phyloP scores from a whole-genome alignment of 139 green algal genomes.

The Deuterostichococcus epilithicus region DNA sequence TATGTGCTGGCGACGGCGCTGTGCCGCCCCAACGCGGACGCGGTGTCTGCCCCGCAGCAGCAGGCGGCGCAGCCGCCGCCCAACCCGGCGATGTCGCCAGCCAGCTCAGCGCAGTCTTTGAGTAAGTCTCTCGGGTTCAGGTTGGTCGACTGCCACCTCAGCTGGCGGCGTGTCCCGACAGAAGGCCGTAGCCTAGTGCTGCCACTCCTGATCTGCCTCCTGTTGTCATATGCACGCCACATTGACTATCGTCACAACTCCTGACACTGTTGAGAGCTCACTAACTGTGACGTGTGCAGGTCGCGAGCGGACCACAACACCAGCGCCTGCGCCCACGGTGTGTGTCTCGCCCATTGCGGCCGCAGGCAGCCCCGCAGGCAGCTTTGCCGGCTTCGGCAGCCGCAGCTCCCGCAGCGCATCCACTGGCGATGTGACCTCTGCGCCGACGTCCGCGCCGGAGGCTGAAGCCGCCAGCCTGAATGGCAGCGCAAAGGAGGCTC shows the following conservation, averaged over 20 bases:
- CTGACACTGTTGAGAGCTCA: too few relatives aligned
- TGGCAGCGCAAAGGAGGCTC: not conserved
- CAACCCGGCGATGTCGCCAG: not conserved
- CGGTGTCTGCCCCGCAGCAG: too few relatives aligned
- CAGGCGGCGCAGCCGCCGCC: not conserved
- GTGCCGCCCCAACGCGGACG: conserved; percentile 33
- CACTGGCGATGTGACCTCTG: too few relatives aligned
- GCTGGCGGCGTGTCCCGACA: too few relatives aligned
- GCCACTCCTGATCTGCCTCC: too few relatives aligned
- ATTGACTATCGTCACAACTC: too few relatives aligned
- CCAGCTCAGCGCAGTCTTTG: not conserved
- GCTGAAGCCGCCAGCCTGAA: not conserved
- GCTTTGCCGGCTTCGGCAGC: not conserved
- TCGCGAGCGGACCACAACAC: conserved; percentile 4
- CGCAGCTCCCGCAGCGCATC: too few relatives aligned
- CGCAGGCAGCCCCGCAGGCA: not conserved
- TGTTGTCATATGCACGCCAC: too few relatives aligned
- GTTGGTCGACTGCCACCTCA: too few relatives aligned
- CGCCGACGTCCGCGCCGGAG: too few relatives aligned
- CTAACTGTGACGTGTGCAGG: not conserved
- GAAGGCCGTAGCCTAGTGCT: too few relatives aligned
- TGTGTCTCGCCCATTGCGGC: not conserved
- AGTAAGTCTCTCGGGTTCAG: too few relatives aligned
- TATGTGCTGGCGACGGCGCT: conserved; percentile 64
- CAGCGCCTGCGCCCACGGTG: not conserved